A percentile compares a stretch with the other conserved stretches of the same genome.
Conservation (phyloP, 305 asterid genomes). For the Salvia sclarea region DNA sequence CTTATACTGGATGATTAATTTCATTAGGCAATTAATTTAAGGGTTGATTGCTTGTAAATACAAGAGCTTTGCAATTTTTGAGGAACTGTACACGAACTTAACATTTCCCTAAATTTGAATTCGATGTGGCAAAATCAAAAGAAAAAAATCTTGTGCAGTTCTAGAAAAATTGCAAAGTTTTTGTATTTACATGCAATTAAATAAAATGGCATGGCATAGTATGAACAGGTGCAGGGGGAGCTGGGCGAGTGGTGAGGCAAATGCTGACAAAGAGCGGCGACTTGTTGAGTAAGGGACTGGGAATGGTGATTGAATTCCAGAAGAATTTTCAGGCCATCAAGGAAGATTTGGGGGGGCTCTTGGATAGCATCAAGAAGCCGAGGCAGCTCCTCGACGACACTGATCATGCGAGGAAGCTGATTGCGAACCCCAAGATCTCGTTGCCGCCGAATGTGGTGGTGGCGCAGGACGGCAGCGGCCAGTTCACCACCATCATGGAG, state of each 20-base stretch:
- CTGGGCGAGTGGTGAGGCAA: constrained; percentile 59
- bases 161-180: too few species aligned
- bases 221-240: too few species aligned
- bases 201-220: background rate
- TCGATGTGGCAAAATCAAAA: too few species aligned
- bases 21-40: too few species aligned
- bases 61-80: too few species aligned
- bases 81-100: too few species aligned
- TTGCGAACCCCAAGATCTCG: constrained; percentile 15
- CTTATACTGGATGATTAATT: too few species aligned
- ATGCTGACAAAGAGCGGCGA: constrained; percentile 44
- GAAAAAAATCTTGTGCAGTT: too few species aligned
- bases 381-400: constrained; percentile 25
- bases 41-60: too few species aligned
- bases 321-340: constrained; percentile 38
- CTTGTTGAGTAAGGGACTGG: constrained; percentile 69
- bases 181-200: too few species aligned
- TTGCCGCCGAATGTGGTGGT: constrained; percentile 52
- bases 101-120: too few species aligned
- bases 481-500: constrained; percentile 44
- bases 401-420: constrained; percentile 37
- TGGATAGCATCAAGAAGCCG: constrained; percentile 27
- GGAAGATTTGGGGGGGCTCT: constrained; percentile 25
- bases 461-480: constrained; percentile 71
- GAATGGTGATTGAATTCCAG: constrained; percentile 60